These are phyloP conservation scores for Xylaria sp. DNA, from an alignment of 2,329 filamentous ascomycete genomes.

Conservation along the genomic window DNA sequence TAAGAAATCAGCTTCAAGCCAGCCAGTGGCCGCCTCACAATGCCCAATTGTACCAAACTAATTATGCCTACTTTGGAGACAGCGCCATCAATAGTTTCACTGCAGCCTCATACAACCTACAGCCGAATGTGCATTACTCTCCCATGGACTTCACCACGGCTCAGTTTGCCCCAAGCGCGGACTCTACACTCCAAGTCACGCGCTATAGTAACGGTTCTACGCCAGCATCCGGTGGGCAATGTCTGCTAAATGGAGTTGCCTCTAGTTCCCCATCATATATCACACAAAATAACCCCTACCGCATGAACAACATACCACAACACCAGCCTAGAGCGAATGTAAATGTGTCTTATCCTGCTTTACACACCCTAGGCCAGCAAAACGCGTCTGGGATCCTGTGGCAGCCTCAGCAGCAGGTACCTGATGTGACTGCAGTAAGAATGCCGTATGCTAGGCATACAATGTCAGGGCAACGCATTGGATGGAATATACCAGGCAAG, in stretches of 20 bases:
- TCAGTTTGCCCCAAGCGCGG: background rate
- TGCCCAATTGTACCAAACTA: background rate
- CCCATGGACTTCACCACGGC: background rate
- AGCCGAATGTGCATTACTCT: background rate
- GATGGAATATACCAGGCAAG: background rate
- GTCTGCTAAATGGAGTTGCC: no score
- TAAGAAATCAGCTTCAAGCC: background rate
- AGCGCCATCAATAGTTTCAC: background rate
- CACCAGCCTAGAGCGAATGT: background rate
- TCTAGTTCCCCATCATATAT: background rate
- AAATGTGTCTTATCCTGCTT: background rate
- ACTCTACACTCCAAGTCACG: background rate
- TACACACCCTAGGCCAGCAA: no score
- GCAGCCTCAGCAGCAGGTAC: no score
- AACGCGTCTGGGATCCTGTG: no score
- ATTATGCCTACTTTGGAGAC: background rate
- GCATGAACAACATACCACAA: background rate
- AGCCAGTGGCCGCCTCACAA: background rate
- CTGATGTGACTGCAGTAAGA: background rate
- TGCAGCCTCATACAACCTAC: background rate
- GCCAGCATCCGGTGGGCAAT: no score
- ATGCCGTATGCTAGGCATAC: background rate
- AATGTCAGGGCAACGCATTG: background rate
- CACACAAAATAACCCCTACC: background rate
- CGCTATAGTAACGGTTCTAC: background rate